Evolutionary conservation across 805 yeast species (phyloP), one percentile per base, ranked within the genome.

Genomic region (Yarrowia alimentaria): DNA sequence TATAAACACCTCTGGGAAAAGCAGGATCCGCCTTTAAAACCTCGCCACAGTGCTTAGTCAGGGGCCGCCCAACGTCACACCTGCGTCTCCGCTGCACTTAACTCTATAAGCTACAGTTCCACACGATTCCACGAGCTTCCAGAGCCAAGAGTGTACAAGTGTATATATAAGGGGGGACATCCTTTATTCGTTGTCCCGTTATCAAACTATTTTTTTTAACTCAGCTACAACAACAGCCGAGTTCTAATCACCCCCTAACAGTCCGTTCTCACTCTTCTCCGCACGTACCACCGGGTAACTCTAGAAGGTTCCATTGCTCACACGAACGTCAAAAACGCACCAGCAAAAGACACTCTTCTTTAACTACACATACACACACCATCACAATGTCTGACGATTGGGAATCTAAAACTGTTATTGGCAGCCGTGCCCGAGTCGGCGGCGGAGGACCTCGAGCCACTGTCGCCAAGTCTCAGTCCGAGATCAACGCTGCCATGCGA

Each of bases 401-500:
- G 99, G 97, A 93, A 69, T 67, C 80, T 62, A 32, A 32, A 33
- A 89, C 96, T 34, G 71, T 85, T 54, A 88, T 93, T 61, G 99
- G 99, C 54, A 81, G 80, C 60, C 85, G 83, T 61, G 95, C 93
- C 60, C 81, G 91, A 69, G 77, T 82, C 52, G 96, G 96, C 53
- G 85, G 87, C 34, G 80, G 86, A 53, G 96, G 94, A 28, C 96
- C 96, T 60, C 80, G 88, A 65, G 82, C 85, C 58, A 76, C 74
- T 28, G 96, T 90, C 31, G 94, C 96, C 40, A 83, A 82, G 65
- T 74, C 91, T 10, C 73, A 77, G 50, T 78, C 83, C 37, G 85
- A 83, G 62, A 74, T 93, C 64, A 93, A 93, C 67, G 95, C 88
- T 21, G 99, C 99, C 50, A 83, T 95, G 74, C 83, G 99, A 76